Conservation (phyloP, 2,329 filamentous ascomycete genomes). For the Xylaria sp. region DNA sequence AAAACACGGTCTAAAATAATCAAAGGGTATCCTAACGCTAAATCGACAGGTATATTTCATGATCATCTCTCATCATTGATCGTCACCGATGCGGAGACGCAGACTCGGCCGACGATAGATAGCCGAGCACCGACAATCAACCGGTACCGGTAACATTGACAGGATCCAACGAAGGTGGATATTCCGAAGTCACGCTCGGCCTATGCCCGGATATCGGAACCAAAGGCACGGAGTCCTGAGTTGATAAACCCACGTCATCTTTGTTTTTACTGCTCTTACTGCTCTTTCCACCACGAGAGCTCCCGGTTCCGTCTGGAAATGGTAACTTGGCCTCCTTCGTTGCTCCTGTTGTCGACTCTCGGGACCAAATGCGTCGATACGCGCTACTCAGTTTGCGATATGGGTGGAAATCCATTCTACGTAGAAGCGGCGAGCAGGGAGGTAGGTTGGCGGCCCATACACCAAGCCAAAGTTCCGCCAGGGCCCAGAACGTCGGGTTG, state of each 20-base stretch:
- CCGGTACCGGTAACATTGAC: slow-evolving; percentile 24
- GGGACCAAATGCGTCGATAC: slow-evolving; percentile 26
- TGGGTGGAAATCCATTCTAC: slow-evolving; percentile 27
- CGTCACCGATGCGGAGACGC: not conserved
- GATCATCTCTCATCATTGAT: not conserved
- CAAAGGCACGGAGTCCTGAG: slow-evolving; percentile 16
- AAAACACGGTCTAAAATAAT: not conserved
- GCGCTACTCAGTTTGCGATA: slow-evolving; percentile 27
- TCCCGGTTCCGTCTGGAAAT: not conserved
- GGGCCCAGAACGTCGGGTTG: slow-evolving; percentile 38
- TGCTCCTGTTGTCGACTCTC: slow-evolving; percentile 21
- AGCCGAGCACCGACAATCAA: slow-evolving; percentile 21
- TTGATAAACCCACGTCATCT: not conserved
- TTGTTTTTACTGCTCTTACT: not conserved
- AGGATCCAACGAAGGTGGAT: slow-evolving; percentile 25
- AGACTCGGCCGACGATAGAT: slow-evolving; percentile 5
- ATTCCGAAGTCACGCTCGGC: not conserved
- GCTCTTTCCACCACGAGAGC: not conserved
- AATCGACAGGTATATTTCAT: slow-evolving; percentile 8
- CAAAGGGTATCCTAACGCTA: slow-evolving; percentile 31
- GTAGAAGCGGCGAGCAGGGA: slow-evolving; percentile 32
- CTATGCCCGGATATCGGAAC: not conserved
- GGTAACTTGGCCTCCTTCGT: slow-evolving; percentile 2
- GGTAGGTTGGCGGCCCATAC: slow-evolving; percentile 37
- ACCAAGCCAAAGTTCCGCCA: slow-evolving; percentile 35